Evolutionary conservation across 2,329 filamentous ascomycete genomes (phyloP).

Genomic region (Colletotrichum shisoi): DNA sequence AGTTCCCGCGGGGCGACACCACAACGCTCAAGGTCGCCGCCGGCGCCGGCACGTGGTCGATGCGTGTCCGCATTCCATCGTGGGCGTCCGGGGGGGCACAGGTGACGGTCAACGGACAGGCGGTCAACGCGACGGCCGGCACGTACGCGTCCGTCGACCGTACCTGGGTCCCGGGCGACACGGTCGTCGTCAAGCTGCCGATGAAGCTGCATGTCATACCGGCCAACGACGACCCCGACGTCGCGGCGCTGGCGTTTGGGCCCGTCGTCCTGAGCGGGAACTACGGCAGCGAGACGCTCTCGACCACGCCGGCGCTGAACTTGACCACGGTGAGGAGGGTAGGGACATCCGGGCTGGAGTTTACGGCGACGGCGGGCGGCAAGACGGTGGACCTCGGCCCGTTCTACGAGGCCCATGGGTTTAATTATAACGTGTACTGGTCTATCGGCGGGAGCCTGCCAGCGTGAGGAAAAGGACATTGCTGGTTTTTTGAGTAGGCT

Average conservation of each 20-base stretch:
- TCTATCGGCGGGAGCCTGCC: slow-evolving; percentile 24
- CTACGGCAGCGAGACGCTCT: slow-evolving; percentile 50
- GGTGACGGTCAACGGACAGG: slow-evolving; percentile 54
- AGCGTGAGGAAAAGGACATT: background rate
- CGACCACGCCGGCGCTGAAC: slow-evolving; percentile 45
- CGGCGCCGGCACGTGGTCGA: slow-evolving; percentile 46
- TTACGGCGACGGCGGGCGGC: slow-evolving; percentile 47
- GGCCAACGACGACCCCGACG: slow-evolving; percentile 56
- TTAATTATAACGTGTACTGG: slow-evolving; percentile 57
- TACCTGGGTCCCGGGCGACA: slow-evolving; percentile 55
- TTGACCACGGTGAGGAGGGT: slow-evolving; percentile 45
- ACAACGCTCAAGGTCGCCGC: slow-evolving; percentile 50
- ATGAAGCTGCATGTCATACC: slow-evolving; percentile 54
- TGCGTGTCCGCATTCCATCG: slow-evolving; percentile 57
- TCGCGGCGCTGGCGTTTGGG: slow-evolving; percentile 58
- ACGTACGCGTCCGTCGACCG: slow-evolving; percentile 53
- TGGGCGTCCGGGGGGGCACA: slow-evolving; percentile 52
- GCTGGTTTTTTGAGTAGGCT: no score
- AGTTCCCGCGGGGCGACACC: slow-evolving; percentile 53
- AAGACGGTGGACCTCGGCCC: slow-evolving; percentile 48
- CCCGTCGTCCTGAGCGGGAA: slow-evolving; percentile 56
- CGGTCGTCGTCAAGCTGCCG: slow-evolving; percentile 54
- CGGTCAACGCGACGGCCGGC: slow-evolving; percentile 46
- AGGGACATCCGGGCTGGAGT: slow-evolving; percentile 43
- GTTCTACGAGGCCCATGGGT: slow-evolving; percentile 53